These are phyloP conservation scores for Didymella glomerata DNA, from an alignment of 2,329 filamentous ascomycete species.

Conservation along the genomic window DNA sequence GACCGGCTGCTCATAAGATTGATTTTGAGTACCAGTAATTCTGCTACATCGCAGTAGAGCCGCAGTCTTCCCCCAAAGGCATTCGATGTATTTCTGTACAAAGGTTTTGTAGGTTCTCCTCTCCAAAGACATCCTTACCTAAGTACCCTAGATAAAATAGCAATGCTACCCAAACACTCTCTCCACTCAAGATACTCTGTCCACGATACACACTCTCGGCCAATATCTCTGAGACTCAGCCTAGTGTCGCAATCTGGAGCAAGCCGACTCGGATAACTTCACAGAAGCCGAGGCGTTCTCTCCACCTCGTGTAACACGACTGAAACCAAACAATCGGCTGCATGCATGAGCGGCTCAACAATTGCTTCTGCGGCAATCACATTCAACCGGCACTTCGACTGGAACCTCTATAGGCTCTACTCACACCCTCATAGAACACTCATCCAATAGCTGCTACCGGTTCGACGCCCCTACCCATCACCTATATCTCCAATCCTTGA, in stretches of 20 bases:
- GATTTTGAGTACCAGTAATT: background rate
- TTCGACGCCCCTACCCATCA: background rate
- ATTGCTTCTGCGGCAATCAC: background rate
- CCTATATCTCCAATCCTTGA: background rate
- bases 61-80: background rate
- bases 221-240: conserved; percentile 1
- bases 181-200: background rate
- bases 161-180: background rate
- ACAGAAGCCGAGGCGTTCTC: conserved; percentile 9
- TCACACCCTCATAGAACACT: background rate
- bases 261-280: background rate
- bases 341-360: conserved; percentile 14
- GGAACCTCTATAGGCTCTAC: background rate
- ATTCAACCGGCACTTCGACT: background rate
- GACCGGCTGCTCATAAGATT: background rate
- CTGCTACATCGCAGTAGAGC: background rate
- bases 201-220: background rate
- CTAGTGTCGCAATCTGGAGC: background rate
- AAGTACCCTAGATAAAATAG: background rate
- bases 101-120: background rate
- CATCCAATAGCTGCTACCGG: background rate
- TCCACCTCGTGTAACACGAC: conserved; percentile 13
- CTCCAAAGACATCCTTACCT: background rate
- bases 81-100: background rate
- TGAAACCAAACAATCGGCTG: conserved; percentile 20